A percentile compares a stretch with the other conserved stretches of the same genome.
phyloP scores from a whole-genome alignment of 2,329 filamentous ascomycete species.

The Apiospora pterosperma region DNA sequence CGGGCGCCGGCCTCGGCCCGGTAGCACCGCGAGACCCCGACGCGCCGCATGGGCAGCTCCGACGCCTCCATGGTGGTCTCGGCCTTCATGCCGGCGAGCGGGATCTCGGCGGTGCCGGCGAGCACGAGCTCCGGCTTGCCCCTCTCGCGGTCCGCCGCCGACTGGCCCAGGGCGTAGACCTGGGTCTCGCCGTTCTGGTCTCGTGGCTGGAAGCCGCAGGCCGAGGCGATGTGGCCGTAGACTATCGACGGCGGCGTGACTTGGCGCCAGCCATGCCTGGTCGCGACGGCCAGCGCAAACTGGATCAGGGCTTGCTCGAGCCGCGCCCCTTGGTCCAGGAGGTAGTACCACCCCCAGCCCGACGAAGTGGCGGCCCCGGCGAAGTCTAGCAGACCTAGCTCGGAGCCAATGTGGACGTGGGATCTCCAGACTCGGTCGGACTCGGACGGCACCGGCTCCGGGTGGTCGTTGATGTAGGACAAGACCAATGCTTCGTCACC shows the following conservation, averaged over 20 bases:
- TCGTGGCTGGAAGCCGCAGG: slow-evolving; percentile 91
- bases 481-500: slow-evolving; percentile 64
- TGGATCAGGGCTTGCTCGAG: slow-evolving; percentile 93
- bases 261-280: slow-evolving; percentile 71
- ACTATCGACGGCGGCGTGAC: slow-evolving; percentile 87
- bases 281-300: slow-evolving; percentile 74
- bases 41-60: slow-evolving; percentile 72
- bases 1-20: slow-evolving; percentile 90
- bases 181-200: slow-evolving; percentile 91
- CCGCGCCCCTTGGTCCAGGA: slow-evolving; percentile 85
- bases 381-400: slow-evolving; percentile 91
- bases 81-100: slow-evolving; percentile 86
- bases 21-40: slow-evolving; percentile 89
- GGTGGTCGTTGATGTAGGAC: slow-evolving; percentile 75
- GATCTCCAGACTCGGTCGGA: slow-evolving; percentile 59
- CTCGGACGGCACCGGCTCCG: slow-evolving; percentile 28
- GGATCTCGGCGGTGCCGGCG: slow-evolving; percentile 90
- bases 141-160: slow-evolving; percentile 55
- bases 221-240: slow-evolving; percentile 84
- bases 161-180: slow-evolving; percentile 75
- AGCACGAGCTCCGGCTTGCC: slow-evolving; percentile 70
- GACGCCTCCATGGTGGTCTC: slow-evolving; percentile 61
- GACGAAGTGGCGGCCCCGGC: slow-evolving; percentile 73
- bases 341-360: slow-evolving; percentile 98
- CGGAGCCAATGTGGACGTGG: slow-evolving; percentile 81